Percentiles rank a stretch among this genome's conserved stretches.
Conservation (phyloP, 306 rosid species). For the Cyamopsis tetragonoloba region DNA sequence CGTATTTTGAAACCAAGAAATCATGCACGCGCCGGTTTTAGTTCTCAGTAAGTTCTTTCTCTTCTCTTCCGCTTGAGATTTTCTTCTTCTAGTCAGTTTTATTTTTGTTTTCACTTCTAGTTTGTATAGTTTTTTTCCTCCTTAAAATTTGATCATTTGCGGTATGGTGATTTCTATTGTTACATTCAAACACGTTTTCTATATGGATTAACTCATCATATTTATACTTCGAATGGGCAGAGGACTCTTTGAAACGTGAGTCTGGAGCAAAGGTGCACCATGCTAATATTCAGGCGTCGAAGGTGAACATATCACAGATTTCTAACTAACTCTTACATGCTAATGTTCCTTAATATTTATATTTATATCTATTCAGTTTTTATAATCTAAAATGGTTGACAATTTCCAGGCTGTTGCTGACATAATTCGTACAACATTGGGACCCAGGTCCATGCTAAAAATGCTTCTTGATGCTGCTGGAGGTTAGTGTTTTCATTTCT, state of each 20-base stretch:
- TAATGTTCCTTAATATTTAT: neutral
- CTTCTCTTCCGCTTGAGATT: neutral
- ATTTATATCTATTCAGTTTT: neutral
- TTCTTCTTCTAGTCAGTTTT: neutral
- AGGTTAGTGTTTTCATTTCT: constrained; percentile 44
- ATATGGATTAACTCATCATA: neutral
- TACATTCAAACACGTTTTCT: neutral
- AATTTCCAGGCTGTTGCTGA: constrained; percentile 81
- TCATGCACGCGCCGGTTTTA: constrained; percentile 48
- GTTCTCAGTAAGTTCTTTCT: constrained; percentile 39
- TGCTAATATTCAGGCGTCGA: constrained; percentile 90
- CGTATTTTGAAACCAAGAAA: constrained; percentile 10
- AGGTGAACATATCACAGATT: constrained; percentile 41
- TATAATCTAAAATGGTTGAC: constrained; percentile 10
- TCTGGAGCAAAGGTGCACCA: constrained; percentile 88
- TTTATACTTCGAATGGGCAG: constrained; percentile 42
- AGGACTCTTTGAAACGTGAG: constrained; percentile 90
- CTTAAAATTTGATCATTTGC: neutral
- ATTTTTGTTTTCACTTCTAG: neutral
- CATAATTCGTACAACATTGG: constrained; percentile 87
- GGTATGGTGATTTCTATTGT: too few species aligned
- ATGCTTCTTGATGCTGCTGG: constrained; percentile 84
- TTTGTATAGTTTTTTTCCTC: neutral
- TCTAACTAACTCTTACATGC: neutral
- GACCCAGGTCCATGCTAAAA: constrained; percentile 95